Evolutionary conservation across 2,329 filamentous ascomycete species (phyloP).

Genomic region (Neopestalotiopsis rosae): DNA sequence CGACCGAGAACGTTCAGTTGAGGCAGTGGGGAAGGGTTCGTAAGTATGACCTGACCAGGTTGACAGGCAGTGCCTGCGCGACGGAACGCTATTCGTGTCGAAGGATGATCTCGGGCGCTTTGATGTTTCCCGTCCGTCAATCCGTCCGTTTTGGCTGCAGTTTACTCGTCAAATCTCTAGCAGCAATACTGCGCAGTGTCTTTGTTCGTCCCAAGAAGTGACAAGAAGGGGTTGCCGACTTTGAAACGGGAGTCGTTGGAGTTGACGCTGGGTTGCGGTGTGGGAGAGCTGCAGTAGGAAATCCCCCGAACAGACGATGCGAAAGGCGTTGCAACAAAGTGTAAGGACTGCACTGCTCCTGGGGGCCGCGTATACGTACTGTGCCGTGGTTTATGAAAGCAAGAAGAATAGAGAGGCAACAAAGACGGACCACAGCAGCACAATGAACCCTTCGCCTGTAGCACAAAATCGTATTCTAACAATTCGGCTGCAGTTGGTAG

Average conservation of each 20-base stretch:
- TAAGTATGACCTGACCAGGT: neutral
- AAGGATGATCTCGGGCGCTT: constrained; percentile 6
- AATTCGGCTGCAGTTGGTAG: neutral
- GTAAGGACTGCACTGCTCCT: neutral
- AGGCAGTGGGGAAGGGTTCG: neutral
- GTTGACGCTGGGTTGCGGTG: constrained; percentile 13
- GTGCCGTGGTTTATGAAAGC: neutral
- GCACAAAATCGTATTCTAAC: neutral
- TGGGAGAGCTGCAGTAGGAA: constrained; percentile 5
- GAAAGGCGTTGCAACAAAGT: neutral
- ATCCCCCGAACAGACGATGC: neutral
- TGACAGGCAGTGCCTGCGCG: neutral
- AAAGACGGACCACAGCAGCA: neutral
- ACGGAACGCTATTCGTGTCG: constrained; percentile 13
- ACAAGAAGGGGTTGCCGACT: neutral
- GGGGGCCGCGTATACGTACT: neutral
- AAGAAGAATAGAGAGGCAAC: neutral
- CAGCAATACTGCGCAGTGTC: neutral
- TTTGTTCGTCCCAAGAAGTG: constrained; percentile 12
- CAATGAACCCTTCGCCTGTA: neutral
- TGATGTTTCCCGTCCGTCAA: constrained; percentile 1
- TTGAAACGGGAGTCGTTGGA: constrained; percentile 16
- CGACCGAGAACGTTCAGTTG: constrained; percentile 6
- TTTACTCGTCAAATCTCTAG: neutral
- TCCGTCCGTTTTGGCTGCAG: neutral